Conservation (phyloP, 345 rosid species). For the Fremontodendron californicum region DNA sequence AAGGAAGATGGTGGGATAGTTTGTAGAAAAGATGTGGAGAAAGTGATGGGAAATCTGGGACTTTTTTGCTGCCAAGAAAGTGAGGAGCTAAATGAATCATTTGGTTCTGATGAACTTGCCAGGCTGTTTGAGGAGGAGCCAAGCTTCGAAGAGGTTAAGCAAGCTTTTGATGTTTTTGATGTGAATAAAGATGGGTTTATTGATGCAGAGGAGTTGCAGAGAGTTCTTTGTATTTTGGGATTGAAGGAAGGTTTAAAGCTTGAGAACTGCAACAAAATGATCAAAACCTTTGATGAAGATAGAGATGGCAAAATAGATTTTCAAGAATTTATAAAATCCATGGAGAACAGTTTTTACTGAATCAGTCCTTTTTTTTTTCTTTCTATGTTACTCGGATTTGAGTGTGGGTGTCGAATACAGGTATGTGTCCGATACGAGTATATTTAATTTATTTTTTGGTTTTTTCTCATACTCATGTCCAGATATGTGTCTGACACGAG, state of each 20-base stretch:
- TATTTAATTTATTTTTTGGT: no score
- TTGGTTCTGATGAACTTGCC: slow-evolving; percentile 37
- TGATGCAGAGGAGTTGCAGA: slow-evolving; percentile 67
- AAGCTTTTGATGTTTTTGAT: slow-evolving; percentile 78
- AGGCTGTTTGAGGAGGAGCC: slow-evolving; percentile 77
- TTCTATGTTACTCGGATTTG: no score
- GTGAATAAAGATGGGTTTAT: slow-evolving; percentile 71
- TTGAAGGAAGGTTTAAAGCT: slow-evolving; percentile 42
- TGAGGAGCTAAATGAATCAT: slow-evolving; percentile 32
- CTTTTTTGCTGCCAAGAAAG: slow-evolving; percentile 37
- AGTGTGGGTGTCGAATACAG: no score
- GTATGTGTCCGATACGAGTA: no score
- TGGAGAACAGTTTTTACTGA: slow-evolving; percentile 55
- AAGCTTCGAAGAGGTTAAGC: slow-evolving; percentile 68
- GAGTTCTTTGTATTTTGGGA: slow-evolving; percentile 53
- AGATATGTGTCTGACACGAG: no score
- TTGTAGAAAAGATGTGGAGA: slow-evolving; percentile 52
- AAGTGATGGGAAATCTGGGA: slow-evolving; percentile 59
- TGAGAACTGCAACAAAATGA: slow-evolving; percentile 63
- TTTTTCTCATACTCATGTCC: no score
- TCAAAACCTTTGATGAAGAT: slow-evolving; percentile 44
- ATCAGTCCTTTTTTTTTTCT: no score
- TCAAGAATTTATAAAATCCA: slow-evolving; percentile 58
- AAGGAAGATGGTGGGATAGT: slow-evolving; percentile 30
- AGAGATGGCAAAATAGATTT: slow-evolving; percentile 65